Conservation (phyloP, 2,329 filamentous ascomycete species). For the Emericellopsis atlantica region DNA sequence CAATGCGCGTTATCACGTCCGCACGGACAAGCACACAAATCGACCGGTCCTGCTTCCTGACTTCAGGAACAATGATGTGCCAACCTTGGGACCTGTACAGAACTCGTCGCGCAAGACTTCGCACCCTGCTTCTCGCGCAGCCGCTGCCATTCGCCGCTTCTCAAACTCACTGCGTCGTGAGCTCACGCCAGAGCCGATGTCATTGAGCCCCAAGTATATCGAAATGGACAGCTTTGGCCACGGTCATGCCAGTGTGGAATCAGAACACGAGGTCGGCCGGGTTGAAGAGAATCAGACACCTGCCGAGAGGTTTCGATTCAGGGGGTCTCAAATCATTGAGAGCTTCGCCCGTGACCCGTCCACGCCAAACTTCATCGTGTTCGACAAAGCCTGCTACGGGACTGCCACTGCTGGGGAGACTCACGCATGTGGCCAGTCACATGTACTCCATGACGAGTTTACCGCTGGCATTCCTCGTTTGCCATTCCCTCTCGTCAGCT, state of each 20-base stretch:
- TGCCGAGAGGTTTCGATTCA: constrained; percentile 4
- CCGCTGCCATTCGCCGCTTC: constrained; percentile 11
- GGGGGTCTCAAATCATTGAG: constrained; percentile 12
- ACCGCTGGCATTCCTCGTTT: constrained; percentile 12
- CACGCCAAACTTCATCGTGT: constrained; percentile 8
- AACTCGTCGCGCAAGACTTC: constrained; percentile 10
- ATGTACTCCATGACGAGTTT: constrained; percentile 9
- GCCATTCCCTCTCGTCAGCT: constrained; percentile 22
- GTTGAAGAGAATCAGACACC: background rate
- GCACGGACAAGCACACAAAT: constrained; percentile 9
- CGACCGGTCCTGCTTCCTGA: constrained; percentile 10
- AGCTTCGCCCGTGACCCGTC: constrained; percentile 11
- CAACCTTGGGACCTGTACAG: constrained; percentile 5
- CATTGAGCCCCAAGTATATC: background rate
- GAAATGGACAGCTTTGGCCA: constrained; percentile 11
- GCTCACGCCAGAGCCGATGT: background rate
- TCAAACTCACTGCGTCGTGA: constrained; percentile 12
- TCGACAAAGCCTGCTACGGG: constrained; percentile 11
- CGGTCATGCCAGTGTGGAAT: constrained; percentile 18
- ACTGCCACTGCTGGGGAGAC: constrained; percentile 1
- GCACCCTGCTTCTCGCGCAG: constrained; percentile 8
- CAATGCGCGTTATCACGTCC: constrained; percentile 7
- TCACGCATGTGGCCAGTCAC: background rate
- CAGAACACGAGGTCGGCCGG: constrained; percentile 5
- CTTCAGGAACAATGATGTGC: constrained; percentile 3